Evolutionary conservation across 345 rosid species (phyloP).

Genomic region (Gossypium bickii): DNA sequence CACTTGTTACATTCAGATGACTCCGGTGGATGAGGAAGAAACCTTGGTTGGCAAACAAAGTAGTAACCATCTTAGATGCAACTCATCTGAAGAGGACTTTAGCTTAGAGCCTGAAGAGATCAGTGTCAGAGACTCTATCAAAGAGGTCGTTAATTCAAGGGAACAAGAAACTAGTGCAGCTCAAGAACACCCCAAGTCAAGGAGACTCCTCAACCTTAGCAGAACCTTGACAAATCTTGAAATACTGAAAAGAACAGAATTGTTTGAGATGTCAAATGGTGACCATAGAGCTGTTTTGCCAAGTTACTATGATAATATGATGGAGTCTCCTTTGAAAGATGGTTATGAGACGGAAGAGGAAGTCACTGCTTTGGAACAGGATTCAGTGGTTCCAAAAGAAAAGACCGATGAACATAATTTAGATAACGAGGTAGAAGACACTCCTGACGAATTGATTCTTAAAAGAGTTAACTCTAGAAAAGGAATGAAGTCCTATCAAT

Average conservation of each 20-base stretch:
- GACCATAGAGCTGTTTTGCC: slow-evolving; percentile 15
- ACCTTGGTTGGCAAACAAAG: slow-evolving; percentile 28
- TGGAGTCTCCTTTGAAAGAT: slow-evolving; percentile 23
- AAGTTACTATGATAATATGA: slow-evolving; percentile 15
- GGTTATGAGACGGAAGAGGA: slow-evolving; percentile 40
- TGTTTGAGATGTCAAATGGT: slow-evolving; percentile 17
- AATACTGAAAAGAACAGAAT: slow-evolving; percentile 35
- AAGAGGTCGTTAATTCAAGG: slow-evolving; percentile 23
- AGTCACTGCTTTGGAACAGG: slow-evolving; percentile 24
- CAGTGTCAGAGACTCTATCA: slow-evolving; percentile 19
- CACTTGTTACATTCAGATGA: slow-evolving; percentile 46
- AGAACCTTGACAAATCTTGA: slow-evolving; percentile 39
- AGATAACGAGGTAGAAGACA: slow-evolving; percentile 31
- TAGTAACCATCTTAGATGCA: slow-evolving; percentile 46
- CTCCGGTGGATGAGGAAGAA: slow-evolving; percentile 60
- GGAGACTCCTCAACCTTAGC: background rate
- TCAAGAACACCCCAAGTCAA: slow-evolving; percentile 13
- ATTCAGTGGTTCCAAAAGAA: slow-evolving; percentile 16
- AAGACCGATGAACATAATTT: slow-evolving; percentile 23
- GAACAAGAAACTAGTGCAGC: slow-evolving; percentile 30
- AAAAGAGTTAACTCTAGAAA: slow-evolving; percentile 8
- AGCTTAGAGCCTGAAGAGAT: slow-evolving; percentile 31
- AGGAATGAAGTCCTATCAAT: slow-evolving; percentile 48
- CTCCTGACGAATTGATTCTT: slow-evolving; percentile 46
- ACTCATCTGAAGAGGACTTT: slow-evolving; percentile 59